phyloP scores from a whole-genome alignment of 768 basidiomycete genomes.

The Leucocoprinus sp. region DNA sequence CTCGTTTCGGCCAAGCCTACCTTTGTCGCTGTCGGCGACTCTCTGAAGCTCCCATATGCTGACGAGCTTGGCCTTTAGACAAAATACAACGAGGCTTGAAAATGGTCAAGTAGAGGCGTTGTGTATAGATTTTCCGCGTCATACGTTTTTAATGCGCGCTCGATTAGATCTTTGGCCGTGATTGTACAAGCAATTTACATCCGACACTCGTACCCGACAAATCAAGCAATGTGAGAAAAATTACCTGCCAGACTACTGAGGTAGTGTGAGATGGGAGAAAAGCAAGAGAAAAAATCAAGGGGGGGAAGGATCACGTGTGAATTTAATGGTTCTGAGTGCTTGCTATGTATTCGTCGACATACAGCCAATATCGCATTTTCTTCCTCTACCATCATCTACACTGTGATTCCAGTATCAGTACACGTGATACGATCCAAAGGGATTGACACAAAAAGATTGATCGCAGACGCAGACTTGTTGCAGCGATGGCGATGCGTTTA shows the following conservation, averaged over 20 bases:
- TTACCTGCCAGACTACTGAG: neutral
- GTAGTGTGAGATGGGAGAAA: no score
- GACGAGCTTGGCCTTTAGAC: slow-evolving; percentile 81
- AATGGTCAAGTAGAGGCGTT: slow-evolving; percentile 13
- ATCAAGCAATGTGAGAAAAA: no score
- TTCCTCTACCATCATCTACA: slow-evolving; percentile 5
- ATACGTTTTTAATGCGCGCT: slow-evolving; percentile 5
- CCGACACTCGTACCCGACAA: no score
- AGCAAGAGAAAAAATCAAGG: neutral
- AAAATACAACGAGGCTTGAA: no score
- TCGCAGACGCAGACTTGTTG: neutral
- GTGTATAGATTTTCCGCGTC: slow-evolving; percentile 15
- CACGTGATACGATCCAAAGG: no score
- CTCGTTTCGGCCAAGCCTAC: slow-evolving; percentile 77
- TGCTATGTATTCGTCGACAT: slow-evolving; percentile 5
- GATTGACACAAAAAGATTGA: no score
- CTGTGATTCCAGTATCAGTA: no score
- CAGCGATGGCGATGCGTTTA: slow-evolving; percentile 4
- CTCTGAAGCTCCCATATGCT: slow-evolving; percentile 66
- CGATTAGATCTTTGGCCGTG: neutral
- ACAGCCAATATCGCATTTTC: slow-evolving; percentile 5
- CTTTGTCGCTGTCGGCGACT: slow-evolving; percentile 79
- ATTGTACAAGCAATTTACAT: no score
- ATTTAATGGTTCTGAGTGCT: neutral
- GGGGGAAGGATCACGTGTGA: slow-evolving; percentile 8